Percentiles rank a stretch among this genome's conserved stretches.
These are phyloP conservation scores for Cercospora canescens DNA, from an alignment of 2,329 filamentous ascomycete species.

Conservation along the genomic window DNA sequence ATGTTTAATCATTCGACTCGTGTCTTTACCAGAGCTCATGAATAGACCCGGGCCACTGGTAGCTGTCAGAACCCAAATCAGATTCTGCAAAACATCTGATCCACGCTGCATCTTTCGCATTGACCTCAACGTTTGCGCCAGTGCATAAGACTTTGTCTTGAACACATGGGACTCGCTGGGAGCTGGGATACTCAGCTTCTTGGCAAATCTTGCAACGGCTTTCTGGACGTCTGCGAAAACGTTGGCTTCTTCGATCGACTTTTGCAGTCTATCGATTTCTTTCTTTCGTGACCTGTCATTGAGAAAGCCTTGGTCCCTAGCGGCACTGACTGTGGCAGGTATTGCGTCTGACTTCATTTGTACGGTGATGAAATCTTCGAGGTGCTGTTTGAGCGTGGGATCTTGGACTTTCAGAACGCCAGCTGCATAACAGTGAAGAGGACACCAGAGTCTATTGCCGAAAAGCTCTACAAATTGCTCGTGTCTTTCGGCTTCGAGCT, in stretches of 20 bases:
- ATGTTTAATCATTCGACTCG: constrained; percentile 37
- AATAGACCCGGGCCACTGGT: constrained; percentile 30
- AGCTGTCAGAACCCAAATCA: constrained; percentile 36
- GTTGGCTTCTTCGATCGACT: constrained; percentile 25
- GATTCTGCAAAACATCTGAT: constrained; percentile 37
- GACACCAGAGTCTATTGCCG: constrained; percentile 24
- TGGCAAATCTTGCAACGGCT: constrained; percentile 27
- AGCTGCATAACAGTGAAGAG: constrained; percentile 31
- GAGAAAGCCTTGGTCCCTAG: constrained; percentile 23
- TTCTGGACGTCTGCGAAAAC: constrained; percentile 28
- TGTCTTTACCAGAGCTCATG: constrained; percentile 38
- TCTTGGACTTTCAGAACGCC: constrained; percentile 29
- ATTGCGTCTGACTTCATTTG: constrained; percentile 31
- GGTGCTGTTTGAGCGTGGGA: constrained; percentile 29
- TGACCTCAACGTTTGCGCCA: constrained; percentile 26
- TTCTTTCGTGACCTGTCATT: constrained; percentile 23
- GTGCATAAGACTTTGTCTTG: constrained; percentile 21
- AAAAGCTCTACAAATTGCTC: constrained; percentile 20
- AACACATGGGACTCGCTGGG: constrained; percentile 21
- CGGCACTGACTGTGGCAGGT: constrained; percentile 16
- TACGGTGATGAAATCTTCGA: constrained; percentile 28
- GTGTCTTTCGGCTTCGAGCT: constrained; percentile 19
- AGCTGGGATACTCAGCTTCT: constrained; percentile 30
- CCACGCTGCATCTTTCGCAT: constrained; percentile 31
- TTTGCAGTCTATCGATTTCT: constrained; percentile 32